A percentile compares a stretch with the other conserved stretches of the same genome.
These are phyloP conservation scores for Lactifluus hygrophoroides DNA, from an alignment of 768 basidiomycete species.

Conservation along the genomic window DNA sequence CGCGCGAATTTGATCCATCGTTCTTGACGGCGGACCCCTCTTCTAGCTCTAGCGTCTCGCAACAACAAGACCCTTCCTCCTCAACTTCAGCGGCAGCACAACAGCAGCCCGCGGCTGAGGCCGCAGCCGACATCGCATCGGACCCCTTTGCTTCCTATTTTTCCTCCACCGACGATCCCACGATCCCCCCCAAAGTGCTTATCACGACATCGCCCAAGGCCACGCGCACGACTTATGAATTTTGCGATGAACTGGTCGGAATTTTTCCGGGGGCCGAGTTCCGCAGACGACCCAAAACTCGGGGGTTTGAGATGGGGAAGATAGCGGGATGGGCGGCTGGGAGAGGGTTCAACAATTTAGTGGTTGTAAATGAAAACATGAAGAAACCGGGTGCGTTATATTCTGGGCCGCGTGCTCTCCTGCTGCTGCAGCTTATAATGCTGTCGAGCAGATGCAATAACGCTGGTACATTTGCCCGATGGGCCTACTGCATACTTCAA, in stretches of 20 bases:
- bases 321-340: slow-evolving; percentile 92
- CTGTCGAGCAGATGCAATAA: slow-evolving; percentile 69
- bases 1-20: slow-evolving; percentile 74
- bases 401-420: neutral
- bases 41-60: slow-evolving; percentile 13
- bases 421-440: slow-evolving; percentile 7
- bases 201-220: slow-evolving; percentile 88
- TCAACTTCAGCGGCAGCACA: slow-evolving; percentile 22
- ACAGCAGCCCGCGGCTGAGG: slow-evolving; percentile 42
- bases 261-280: slow-evolving; percentile 92
- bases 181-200: slow-evolving; percentile 74
- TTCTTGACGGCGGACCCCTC: slow-evolving; percentile 47
- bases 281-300: slow-evolving; percentile 75
- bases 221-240: slow-evolving; percentile 82
- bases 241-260: slow-evolving; percentile 85
- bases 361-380: slow-evolving; percentile 93
- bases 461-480: slow-evolving; percentile 79
- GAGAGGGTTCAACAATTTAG: slow-evolving; percentile 78
- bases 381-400: slow-evolving; percentile 73
- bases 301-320: slow-evolving; percentile 83
- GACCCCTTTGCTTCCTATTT: slow-evolving; percentile 79
- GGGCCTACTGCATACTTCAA: slow-evolving; percentile 97
- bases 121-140: slow-evolving; percentile 57
- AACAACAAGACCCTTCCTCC: slow-evolving; percentile 23
- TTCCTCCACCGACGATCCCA: slow-evolving; percentile 54